Evolutionary conservation across 352 stramenopile genomes (phyloP), one percentile per base, ranked within the genome.

Genomic region (Pythium dissotocum): DNA sequence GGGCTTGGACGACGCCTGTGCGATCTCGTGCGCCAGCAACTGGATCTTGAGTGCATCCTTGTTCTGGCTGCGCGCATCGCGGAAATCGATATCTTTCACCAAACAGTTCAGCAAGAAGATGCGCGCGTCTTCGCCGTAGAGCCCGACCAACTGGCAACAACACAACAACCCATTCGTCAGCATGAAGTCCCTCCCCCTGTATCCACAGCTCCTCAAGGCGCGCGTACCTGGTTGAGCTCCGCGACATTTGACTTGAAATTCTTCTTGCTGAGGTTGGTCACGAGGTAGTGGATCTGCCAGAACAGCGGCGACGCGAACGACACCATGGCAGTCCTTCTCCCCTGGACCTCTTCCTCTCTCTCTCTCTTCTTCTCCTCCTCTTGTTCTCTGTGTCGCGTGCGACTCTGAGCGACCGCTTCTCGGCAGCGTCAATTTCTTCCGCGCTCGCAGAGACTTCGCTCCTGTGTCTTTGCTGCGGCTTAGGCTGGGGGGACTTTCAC

Each of bases 261-360:
- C 65, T 97, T 97, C 83, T 98, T 98, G 79, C 76, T 97, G 57
- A 98, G 84, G 76, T 96, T 97, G 35, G 86, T 95, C 36, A 98
- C 89, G 61, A 98, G 78, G 73, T 96, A 97, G 68, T 95, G 92
- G 69, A 98, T 98, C 79, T 98, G 91, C 90, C 89, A 98, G 77
- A 97, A 97, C 40, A 97, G 77, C 67, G 91, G 91, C 75, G 90
- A 97, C 69, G 90, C 89, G 73, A 97, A 97, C 71, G 88, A 95
- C 72, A 94, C 86, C 88, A 96, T 95, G 54, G 42, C 55, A 58
- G 30, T 33, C 48, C 49, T 53, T 52, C 33, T 72, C 24, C 40
- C 35, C 40, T 63, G 18, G 21, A 63, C 58, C 26, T 52, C n/a
- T 57, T 40, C 5, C 9, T 59, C 32, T 63, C 52, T 57, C 30